Evolutionary conservation across 2,329 filamentous ascomycete genomes (phyloP), one percentile per base, ranked within the genome.

Genomic region (Fusarium pseudograminearum): DNA sequence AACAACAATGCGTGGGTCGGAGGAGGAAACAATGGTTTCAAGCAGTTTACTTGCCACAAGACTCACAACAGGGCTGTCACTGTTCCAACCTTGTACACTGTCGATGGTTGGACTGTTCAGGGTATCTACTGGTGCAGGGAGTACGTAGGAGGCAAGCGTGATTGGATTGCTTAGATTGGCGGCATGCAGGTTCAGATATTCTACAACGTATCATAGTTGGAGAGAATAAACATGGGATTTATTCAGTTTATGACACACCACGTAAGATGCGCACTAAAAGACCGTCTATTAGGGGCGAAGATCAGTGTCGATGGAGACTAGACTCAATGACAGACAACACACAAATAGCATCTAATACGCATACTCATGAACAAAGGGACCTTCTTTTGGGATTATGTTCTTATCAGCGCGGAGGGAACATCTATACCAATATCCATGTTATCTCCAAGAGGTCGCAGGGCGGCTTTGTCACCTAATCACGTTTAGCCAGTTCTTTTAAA

Each of bases 201-300:
- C n/a, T 12, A 20, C 18, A 38, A 0, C n/a, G 7, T 5, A 38
- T 38, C 36, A 38, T 20, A 18, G 28, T 2, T 30, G 10, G 28
- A 30, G 28, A 30, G 28, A 12, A 30, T 30, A 30, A 5, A 30
- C 28, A 30, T 11, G 12, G 28, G 11, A 30, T 30, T 30, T 30
- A 30, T 30, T 30, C 4, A 30, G 9, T 30, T 4, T 12, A 11
- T 30, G 28, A 1, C 28, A 30, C 12, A 30, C 12, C 28, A 12
- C 11, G 28, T 30, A 30, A 12, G 0, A 12, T 1, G 0, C 28
- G 11, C 0, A 30, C 28, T 12, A 10, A 12, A 0, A 30, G 11
- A 30, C 28, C 0, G 28, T 30, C 28, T 30, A 10, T 2, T 30
- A 12, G 28, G 12, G 28, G 10, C 2, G 4, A 12, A 0, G 28